A percentile compares a stretch with the other conserved stretches of the same genome.
Conservation (phyloP, 495 filamentous ascomycete species). For the Poronia punctata region DNA sequence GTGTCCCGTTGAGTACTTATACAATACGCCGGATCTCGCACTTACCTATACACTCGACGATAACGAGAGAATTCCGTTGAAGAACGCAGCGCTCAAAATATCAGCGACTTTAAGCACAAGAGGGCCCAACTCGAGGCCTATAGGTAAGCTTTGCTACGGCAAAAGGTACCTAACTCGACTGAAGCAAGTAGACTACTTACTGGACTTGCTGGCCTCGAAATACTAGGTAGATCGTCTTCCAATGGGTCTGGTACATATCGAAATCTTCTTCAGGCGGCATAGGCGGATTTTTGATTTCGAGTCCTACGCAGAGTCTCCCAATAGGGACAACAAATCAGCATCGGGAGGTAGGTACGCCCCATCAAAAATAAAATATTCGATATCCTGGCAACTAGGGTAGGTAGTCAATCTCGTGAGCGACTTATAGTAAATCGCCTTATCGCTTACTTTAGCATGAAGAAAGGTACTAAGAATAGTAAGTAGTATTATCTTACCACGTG, state of each 20-base stretch:
- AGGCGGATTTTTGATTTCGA: slow-evolving; percentile 7
- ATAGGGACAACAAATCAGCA: slow-evolving; percentile 9
- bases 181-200: slow-evolving; percentile 9
- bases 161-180: slow-evolving; percentile 12
- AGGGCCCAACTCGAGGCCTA: slow-evolving; percentile 6
- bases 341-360: slow-evolving; percentile 9
- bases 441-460: slow-evolving; percentile 7
- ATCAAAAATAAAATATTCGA: slow-evolving; percentile 3
- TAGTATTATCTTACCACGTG: slow-evolving; percentile 8
- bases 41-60: slow-evolving; percentile 2
- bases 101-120: slow-evolving; percentile 5
- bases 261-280: slow-evolving; percentile 8
- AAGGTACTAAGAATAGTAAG: neutral
- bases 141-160: slow-evolving; percentile 8
- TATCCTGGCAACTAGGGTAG: neutral
- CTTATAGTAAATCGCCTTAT: slow-evolving; percentile 5
- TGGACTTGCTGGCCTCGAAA: slow-evolving; percentile 11
- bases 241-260: slow-evolving; percentile 10
- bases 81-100: slow-evolving; percentile 3
- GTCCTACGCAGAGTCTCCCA: neutral
- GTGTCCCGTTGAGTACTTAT: slow-evolving; percentile 11
- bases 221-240: slow-evolving; percentile 12
- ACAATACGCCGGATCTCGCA: slow-evolving; percentile 9
- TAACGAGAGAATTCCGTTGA: slow-evolving; percentile 5
- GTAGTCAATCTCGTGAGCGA: slow-evolving; percentile 3